Evolutionary conservation across 768 basidiomycete genomes (phyloP), one percentile per base, ranked within the genome.

Genomic region (Leccinum rimulosum): DNA sequence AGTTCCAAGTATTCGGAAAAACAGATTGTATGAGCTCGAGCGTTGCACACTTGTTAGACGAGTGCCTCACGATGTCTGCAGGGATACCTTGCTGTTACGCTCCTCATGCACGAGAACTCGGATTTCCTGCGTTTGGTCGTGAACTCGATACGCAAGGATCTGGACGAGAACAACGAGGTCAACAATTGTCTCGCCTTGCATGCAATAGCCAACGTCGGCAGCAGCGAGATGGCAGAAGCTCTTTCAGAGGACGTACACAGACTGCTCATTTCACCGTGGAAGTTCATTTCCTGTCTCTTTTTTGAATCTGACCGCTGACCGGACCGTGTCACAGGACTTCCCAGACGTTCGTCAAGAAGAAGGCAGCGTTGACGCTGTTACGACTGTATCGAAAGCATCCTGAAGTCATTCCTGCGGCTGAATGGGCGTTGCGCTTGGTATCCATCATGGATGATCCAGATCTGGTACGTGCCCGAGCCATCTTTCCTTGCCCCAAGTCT

Each of bases 71-170:
- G 28, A 51, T 19, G 36, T 35, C 19, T 45, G 53, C 64, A 98
- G 96, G 97, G 97, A 50, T 99, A 99, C 75, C 87, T 99, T 52
- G 97, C 97, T 15, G 88, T 98, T 6, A 98, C 97, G 3, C 76
- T 99, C 40, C 80, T 99, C 55, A 96, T 99, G 94, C 95, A 98
- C 76, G 97, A 99, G 77, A 95, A 98, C 71, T 97, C 94, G 22
- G 96, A 98, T 69, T 90, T 99, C 64, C 85, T 98, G 51, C 87
- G 97, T 25, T 80, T 99, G 19, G 95, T 98, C 17, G 95, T 98
- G 73, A 99, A 99, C 71, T 98, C 95, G 33, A 97, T 99, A 68
- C 86, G 95, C 47, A 99, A 99, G 71, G 97, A 98, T 75, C 74
- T 99, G 59, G 95, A 98, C 62, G 91, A 92, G 62, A 92, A 91